Conservation (phyloP, 2,329 filamentous ascomycete genomes). For the Penicillium expansum region DNA sequence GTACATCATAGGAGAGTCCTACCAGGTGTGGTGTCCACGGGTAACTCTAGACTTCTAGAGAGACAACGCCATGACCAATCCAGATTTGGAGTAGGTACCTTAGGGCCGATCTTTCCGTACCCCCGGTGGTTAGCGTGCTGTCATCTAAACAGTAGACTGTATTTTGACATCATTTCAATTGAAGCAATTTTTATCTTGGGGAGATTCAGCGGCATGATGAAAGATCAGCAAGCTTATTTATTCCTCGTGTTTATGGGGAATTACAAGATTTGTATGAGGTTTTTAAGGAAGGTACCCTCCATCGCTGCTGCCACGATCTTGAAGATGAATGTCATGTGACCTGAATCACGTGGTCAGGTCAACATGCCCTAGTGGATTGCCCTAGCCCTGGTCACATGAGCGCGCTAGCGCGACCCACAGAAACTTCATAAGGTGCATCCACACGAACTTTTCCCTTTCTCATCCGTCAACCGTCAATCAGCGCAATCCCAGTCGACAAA, state of each 20-base stretch:
- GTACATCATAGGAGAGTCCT: background rate
- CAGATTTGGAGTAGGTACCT: background rate
- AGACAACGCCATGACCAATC: background rate
- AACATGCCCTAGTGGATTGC: background rate
- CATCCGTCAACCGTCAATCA: conserved; percentile 47
- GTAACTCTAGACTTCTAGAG: background rate
- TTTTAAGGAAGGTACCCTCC: background rate
- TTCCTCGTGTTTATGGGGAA: background rate
- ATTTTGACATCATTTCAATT: background rate
- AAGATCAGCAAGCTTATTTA: background rate
- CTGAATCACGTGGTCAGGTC: background rate
- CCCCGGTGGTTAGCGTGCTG: background rate
- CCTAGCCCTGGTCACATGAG: conserved; percentile 27
- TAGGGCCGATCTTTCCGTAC: background rate
- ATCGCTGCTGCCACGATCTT: background rate
- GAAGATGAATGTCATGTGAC: background rate
- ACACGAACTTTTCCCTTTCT: conserved; percentile 27
- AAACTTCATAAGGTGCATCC: conserved; percentile 26
- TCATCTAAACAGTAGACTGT: background rate
- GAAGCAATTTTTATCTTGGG: too few species aligned
- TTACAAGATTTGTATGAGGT: background rate
- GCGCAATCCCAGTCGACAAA: conserved; percentile 53
- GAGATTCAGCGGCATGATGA: fast-evolving
- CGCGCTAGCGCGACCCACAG: conserved; percentile 36
- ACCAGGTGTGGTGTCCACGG: background rate